phyloP scores from a whole-genome alignment of 2,329 filamentous ascomycete species.

The Dothideomycetes sp. region DNA sequence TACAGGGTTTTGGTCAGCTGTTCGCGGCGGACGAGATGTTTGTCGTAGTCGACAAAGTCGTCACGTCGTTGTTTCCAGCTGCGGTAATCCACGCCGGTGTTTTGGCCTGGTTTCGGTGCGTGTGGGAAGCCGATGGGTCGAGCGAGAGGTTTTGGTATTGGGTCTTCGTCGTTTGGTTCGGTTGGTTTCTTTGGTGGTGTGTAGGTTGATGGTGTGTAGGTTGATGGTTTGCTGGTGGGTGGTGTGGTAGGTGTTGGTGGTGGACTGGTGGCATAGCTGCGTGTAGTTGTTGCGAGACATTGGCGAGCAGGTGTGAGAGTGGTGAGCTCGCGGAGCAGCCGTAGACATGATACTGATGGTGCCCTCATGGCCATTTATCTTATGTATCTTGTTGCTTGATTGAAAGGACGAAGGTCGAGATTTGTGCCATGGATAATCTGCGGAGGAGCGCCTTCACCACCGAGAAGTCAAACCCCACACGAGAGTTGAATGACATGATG shows the following conservation, averaged over 20 bases:
- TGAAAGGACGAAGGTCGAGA: background rate
- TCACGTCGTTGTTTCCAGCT: slow-evolving; percentile 59
- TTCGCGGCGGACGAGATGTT: slow-evolving; percentile 67
- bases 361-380: slow-evolving; percentile 23
- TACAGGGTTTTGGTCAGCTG: slow-evolving; percentile 68
- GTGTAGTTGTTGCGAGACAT: slow-evolving; percentile 10
- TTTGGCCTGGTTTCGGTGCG: slow-evolving; percentile 69
- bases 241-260: slow-evolving; percentile 13
- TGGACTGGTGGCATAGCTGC: slow-evolving; percentile 13
- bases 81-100: slow-evolving; percentile 65
- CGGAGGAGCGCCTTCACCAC: slow-evolving; percentile 4
- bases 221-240: slow-evolving; percentile 14
- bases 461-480: too few species aligned
- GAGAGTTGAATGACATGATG: too few species aligned
- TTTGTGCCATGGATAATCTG: slow-evolving; percentile 4
- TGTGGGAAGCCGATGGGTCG: slow-evolving; percentile 74
- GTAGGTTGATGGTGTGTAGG: slow-evolving; percentile 18
- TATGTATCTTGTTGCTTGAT: background rate
- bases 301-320: slow-evolving; percentile 14
- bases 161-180: slow-evolving; percentile 30
- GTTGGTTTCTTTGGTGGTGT: slow-evolving; percentile 17
- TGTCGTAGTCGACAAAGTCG: slow-evolving; percentile 78
- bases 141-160: slow-evolving; percentile 45
- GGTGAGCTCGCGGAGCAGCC: slow-evolving; percentile 21
- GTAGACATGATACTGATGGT: slow-evolving; percentile 23